Percentiles rank a stretch among this genome's conserved stretches.
Evolutionary conservation across 148 eudicot species (phyloP).

Genomic region (Chenopodium formosanum): DNA sequence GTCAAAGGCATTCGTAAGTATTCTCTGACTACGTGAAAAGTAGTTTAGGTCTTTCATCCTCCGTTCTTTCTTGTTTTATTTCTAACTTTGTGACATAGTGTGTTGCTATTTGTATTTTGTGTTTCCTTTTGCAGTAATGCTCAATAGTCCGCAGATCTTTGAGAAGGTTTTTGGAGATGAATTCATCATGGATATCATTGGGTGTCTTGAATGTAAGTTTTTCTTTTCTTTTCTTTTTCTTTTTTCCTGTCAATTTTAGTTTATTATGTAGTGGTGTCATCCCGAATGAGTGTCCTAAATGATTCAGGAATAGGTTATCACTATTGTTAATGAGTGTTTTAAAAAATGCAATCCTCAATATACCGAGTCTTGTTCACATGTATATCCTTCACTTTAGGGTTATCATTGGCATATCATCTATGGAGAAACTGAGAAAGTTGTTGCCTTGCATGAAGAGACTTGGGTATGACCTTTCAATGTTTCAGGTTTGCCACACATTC

Average conservation of each 20-base stretch:
- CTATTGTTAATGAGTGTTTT: background rate
- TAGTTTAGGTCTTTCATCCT: background rate
- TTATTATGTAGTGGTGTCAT: background rate
- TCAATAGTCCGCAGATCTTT: slow-evolving; percentile 76
- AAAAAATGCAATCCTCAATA: background rate
- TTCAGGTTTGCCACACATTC: background rate
- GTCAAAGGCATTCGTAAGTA: slow-evolving; percentile 81
- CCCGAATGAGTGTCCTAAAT: background rate
- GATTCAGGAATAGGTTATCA: background rate
- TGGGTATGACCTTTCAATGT: background rate
- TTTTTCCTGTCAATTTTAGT: background rate
- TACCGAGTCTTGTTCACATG: background rate
- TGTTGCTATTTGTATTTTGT: slow-evolving; percentile 10
- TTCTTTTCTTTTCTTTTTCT: background rate
- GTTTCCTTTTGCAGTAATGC: slow-evolving; percentile 67
- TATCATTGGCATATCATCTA: background rate
- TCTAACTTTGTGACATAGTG: slow-evolving; percentile 2
- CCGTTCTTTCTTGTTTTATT: background rate
- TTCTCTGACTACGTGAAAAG: slow-evolving; percentile 9
- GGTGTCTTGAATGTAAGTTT: slow-evolving; percentile 90
- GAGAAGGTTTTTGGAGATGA: slow-evolving; percentile 90
- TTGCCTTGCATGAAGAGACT: background rate
- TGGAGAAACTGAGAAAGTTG: background rate
- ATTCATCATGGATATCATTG: slow-evolving; percentile 76
- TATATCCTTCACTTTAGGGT: background rate